A percentile compares a stretch with the other conserved stretches of the same genome.
Evolutionary conservation across 2,329 filamentous ascomycete species (phyloP).

Genomic region (Fusarium sp.): DNA sequence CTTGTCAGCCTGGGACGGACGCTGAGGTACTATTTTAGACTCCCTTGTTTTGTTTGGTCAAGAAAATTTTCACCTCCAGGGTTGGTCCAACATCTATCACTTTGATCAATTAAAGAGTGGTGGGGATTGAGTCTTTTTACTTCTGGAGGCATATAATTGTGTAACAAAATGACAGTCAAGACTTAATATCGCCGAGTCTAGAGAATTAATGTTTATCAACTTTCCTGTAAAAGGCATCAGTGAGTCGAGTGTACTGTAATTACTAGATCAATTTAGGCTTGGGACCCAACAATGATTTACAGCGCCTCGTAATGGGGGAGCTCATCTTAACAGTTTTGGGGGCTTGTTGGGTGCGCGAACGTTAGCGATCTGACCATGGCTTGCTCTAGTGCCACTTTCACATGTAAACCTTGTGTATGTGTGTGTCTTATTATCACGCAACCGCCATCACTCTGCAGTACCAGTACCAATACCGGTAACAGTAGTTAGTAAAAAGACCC

Average conservation of each 20-base stretch:
- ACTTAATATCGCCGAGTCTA: slow-evolving; percentile 11
- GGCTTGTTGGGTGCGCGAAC: slow-evolving; percentile 12
- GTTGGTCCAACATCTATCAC: not conserved
- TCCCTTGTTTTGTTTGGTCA: slow-evolving; percentile 20
- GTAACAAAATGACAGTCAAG: no score
- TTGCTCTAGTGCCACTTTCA: slow-evolving; percentile 16
- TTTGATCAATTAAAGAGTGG: not conserved
- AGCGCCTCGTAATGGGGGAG: slow-evolving; percentile 15
- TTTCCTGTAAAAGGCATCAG: not conserved
- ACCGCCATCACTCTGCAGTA: not conserved
- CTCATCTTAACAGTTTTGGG: slow-evolving; percentile 21
- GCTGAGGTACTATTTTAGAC: slow-evolving; percentile 14
- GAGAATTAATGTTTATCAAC: not conserved
- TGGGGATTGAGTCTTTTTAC: slow-evolving; percentile 16
- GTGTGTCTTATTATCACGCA: not conserved
- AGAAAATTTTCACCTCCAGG: slow-evolving; percentile 27
- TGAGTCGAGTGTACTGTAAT: not conserved
- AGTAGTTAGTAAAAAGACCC: not conserved
- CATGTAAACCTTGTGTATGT: slow-evolving; percentile 1
- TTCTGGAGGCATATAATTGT: no score
- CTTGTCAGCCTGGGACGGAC: not conserved
- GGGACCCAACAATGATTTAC: slow-evolving; percentile 19
- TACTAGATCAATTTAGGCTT: not conserved
- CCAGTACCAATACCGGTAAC: not conserved
- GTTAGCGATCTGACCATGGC: slow-evolving; percentile 22